Conservation (phyloP, 495 filamentous ascomycete species). For the Alectoria sarmentosa region DNA sequence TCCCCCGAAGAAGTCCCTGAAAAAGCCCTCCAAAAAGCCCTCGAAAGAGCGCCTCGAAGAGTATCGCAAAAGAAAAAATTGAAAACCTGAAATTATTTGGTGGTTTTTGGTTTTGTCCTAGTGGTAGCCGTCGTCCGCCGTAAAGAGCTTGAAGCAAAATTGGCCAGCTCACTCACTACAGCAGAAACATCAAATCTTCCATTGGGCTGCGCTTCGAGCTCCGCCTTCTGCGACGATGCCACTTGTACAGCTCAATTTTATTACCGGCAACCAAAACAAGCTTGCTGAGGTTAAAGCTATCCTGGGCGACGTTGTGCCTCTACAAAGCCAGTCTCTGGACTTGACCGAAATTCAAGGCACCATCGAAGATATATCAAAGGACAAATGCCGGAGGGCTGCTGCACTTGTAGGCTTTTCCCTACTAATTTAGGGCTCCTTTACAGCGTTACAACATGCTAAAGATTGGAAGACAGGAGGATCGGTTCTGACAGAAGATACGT, state of each 20-base stretch:
- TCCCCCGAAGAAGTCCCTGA: too few species aligned
- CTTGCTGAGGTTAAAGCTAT: conserved; percentile 81
- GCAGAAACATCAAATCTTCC: neutral
- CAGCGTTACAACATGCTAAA: too few species aligned
- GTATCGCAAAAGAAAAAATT: too few species aligned
- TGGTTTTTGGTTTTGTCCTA: too few species aligned
- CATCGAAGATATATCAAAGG: conserved; percentile 80
- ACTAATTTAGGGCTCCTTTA: neutral
- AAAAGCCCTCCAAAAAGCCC: too few species aligned
- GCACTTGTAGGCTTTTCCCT: conserved; percentile 42
- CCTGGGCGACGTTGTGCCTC: conserved; percentile 56
- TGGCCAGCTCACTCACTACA: neutral
- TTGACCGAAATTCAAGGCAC: conserved; percentile 86
- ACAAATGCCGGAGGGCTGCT: conserved; percentile 79
- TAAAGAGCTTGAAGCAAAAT: neutral
- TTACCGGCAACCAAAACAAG: conserved; percentile 94
- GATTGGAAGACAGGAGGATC: conserved; percentile 63
- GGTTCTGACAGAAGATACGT: conserved; percentile 93
- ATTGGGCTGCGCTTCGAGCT: neutral
- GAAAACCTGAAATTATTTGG: too few species aligned
- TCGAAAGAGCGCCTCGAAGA: too few species aligned
- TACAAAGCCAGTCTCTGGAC: conserved; percentile 69
- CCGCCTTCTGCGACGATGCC: conserved; percentile 13
- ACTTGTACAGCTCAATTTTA: conserved; percentile 67
- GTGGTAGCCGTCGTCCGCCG: too few species aligned